Base-by-base conservation (phyloP, 2,329 filamentous ascomycete genomes). In the Alternaria hordeiaustralica region DNA sequence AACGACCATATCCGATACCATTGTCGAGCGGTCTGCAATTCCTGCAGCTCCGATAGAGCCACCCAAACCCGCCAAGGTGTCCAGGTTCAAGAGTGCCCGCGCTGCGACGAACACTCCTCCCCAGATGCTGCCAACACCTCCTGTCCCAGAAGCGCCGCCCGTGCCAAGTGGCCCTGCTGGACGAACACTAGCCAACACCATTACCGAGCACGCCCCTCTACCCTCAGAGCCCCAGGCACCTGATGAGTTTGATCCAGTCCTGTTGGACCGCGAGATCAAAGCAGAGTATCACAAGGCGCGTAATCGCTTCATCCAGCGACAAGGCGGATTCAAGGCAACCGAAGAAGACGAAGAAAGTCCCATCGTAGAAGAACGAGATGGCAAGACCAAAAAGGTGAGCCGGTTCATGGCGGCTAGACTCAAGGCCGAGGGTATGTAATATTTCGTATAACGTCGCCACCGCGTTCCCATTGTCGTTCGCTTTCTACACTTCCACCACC, bases 211-310 rank as follows among this genome's bases (percentile, higher is more conserved):
- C 20, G 71, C 79, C 3, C 66, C 74, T 4, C 57, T 69, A 2
- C 54, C 76, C 1, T 67, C 77, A 12, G 78, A 79, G n/a, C 74
- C 80, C 67, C 58, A 82, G 15, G 78, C 81, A 20, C 79, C 80
- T 5, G 77, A 82, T 44, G 82, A 79, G 20, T 84, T 95, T 43
- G 91, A 97, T 70, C 88, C 91, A 6, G 85, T 88, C 20, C 82
- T 94, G 28, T 84, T 95, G 55, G 87, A 91, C 57, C 89, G 92
- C 66, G 91, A 97, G 78, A 89, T 97, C 13, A 90, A 92, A 8
- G 87, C 88, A 41, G 92, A 96, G 75, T 97, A 97, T 79, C 91
- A 97, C 78, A 89, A 88, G 47, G 85, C 92, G 78, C 90, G 95
- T 20, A 97, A 94, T 76, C 88, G 87, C 73, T 90, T 96, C 80